Evolutionary conservation across 225 moss, liverwort and hornwort genomes (phyloP).

Genomic region (Bryum argenteum): DNA sequence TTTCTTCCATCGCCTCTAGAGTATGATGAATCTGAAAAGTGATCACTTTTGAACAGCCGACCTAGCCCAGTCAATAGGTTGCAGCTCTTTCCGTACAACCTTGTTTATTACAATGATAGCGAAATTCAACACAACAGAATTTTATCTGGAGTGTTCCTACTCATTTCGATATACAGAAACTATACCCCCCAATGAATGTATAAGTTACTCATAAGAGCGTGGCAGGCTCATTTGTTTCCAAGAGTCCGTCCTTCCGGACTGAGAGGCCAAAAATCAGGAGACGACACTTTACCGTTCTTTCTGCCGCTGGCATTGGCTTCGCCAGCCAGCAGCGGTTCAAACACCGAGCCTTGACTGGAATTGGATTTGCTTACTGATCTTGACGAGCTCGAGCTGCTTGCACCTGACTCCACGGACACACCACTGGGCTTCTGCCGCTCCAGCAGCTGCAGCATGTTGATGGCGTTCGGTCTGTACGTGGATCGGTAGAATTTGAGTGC

Average conservation of each 20-base stretch:
- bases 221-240: slow-evolving; percentile 49
- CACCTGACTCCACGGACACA: slow-evolving; percentile 51
- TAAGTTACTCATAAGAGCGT: neutral
- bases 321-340: slow-evolving; percentile 74
- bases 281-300: slow-evolving; percentile 29
- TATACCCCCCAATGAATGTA: neutral
- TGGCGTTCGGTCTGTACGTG: slow-evolving; percentile 77
- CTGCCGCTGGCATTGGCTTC: slow-evolving; percentile 34
- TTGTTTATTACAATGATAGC: neutral
- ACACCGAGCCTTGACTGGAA: slow-evolving; percentile 69
- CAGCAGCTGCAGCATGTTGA: slow-evolving; percentile 76
- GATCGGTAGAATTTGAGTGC: slow-evolving; percentile 84
- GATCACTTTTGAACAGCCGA: too few relatives aligned
- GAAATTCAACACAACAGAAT: slow-evolving; percentile 18
- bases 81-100: neutral
- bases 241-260: slow-evolving; percentile 44
- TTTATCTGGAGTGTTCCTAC: slow-evolving; percentile 19
- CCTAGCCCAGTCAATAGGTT: neutral
- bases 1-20: too few relatives aligned
- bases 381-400: slow-evolving; percentile 52
- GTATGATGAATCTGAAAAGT: too few relatives aligned
- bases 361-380: slow-evolving; percentile 39
- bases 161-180: slow-evolving; percentile 11
- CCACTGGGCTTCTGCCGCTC: slow-evolving; percentile 50
- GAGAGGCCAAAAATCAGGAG: slow-evolving; percentile 48